Percentiles rank a stretch among this genome's conserved stretches.
Conservation (phyloP, 2,329 filamentous ascomycete genomes). For the Ophiosphaerella korrae region DNA sequence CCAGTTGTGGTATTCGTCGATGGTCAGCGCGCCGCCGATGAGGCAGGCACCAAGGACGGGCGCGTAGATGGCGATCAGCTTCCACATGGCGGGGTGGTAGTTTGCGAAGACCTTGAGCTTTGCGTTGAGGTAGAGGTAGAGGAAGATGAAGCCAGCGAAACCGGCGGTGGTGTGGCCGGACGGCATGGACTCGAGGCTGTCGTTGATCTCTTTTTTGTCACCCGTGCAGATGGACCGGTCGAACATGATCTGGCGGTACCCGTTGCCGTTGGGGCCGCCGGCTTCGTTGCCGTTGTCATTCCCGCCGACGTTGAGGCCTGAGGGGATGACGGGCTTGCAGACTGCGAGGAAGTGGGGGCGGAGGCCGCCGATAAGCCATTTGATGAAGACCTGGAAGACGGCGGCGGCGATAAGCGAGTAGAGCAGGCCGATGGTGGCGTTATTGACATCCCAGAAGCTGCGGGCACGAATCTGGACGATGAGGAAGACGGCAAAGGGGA, state of each 20-base stretch:
- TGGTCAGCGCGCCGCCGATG: conserved; percentile 72
- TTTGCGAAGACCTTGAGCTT: conserved; percentile 78
- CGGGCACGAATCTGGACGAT: conserved; percentile 68
- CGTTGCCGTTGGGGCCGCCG: conserved; percentile 54
- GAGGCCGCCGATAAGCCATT: conserved; percentile 71
- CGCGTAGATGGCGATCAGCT: conserved; percentile 67
- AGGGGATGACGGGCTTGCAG: conserved; percentile 66
- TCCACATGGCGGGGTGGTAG: conserved; percentile 77
- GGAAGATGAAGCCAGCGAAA: conserved; percentile 72
- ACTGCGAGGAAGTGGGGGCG: conserved; percentile 72
- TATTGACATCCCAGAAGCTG: conserved; percentile 64
- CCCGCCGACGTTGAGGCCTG: conserved; percentile 35
- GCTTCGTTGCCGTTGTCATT: conserved; percentile 47
- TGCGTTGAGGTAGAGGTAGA: conserved; percentile 76
- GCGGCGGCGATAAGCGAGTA: conserved; percentile 72
- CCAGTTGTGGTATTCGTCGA: conserved; percentile 71
- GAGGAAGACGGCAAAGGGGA: conserved; percentile 70
- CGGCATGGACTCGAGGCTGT: conserved; percentile 72
- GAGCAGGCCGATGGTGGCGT: conserved; percentile 69
- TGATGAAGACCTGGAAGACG: conserved; percentile 78
- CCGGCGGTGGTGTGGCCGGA: conserved; percentile 76
- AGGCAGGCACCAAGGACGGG: conserved; percentile 71
- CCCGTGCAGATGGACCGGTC: conserved; percentile 73
- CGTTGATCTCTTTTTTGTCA: conserved; percentile 67
- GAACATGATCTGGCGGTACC: conserved; percentile 68